A percentile compares a stretch with the other conserved stretches of the same genome.
Evolutionary conservation across 2,329 filamentous ascomycete species (phyloP).

Genomic region (Fusarium drepaniforme): DNA sequence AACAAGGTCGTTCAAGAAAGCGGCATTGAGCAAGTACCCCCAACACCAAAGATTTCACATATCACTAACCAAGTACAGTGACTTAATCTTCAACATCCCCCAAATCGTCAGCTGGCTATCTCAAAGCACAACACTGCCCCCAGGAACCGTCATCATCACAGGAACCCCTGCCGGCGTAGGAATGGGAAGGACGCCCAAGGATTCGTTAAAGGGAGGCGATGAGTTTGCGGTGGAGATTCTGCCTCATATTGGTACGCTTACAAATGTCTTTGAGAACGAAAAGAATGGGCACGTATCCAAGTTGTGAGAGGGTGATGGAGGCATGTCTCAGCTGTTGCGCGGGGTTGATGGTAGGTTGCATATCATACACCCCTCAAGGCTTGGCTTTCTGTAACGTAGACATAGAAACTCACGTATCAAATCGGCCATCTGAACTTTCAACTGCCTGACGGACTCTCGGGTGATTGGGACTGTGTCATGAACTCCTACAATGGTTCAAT

Average conservation of each 20-base stretch:
- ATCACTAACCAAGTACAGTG: slow-evolving; percentile 49
- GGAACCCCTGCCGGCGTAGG: slow-evolving; percentile 78
- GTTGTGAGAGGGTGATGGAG: slow-evolving; percentile 5
- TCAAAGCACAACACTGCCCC: slow-evolving; percentile 70
- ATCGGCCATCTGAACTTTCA: not conserved
- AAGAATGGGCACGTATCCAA: slow-evolving; percentile 29
- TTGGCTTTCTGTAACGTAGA: not conserved
- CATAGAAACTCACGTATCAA: not conserved
- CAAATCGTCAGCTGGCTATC: slow-evolving; percentile 70
- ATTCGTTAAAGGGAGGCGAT: slow-evolving; percentile 78
- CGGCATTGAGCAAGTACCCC: slow-evolving; percentile 41
- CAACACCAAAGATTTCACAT: fast-evolving
- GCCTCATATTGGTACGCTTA: slow-evolving; percentile 56
- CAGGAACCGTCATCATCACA: slow-evolving; percentile 74
- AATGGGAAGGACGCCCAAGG: slow-evolving; percentile 73
- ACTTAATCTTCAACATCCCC: slow-evolving; percentile 72
- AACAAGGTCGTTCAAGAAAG: slow-evolving; percentile 50
- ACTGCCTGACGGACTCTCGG: not conserved
- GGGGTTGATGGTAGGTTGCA: not conserved
- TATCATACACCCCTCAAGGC: too few relatives aligned
- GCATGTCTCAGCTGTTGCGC: not conserved
- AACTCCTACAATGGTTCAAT: not conserved
- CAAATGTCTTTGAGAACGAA: slow-evolving; percentile 48
- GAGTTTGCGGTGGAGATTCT: slow-evolving; percentile 59
- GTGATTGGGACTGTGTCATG: not conserved